phyloP scores from a whole-genome alignment of 495 filamentous ascomycete species.

The Talaromyces stipitatus region DNA sequence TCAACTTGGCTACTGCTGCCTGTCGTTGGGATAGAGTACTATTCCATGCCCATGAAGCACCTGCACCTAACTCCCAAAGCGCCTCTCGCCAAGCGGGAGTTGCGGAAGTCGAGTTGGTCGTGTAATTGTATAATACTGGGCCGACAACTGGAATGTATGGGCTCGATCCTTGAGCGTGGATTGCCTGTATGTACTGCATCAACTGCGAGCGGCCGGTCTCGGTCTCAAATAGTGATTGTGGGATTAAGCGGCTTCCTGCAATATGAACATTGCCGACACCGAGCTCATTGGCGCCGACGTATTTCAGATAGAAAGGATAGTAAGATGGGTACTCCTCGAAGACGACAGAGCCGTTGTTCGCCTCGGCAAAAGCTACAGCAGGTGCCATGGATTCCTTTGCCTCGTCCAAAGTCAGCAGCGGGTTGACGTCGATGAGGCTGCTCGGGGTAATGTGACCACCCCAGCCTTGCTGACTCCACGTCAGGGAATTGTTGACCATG shows the following conservation, averaged over 20 bases:
- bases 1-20: slow-evolving; percentile 21
- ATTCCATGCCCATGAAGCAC: slow-evolving; percentile 25
- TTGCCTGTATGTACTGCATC: slow-evolving; percentile 3
- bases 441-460: slow-evolving; percentile 34
- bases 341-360: slow-evolving; percentile 20
- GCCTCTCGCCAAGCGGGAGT: slow-evolving; percentile 37
- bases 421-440: slow-evolving; percentile 31
- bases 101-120: slow-evolving; percentile 24
- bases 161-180: slow-evolving; percentile 12
- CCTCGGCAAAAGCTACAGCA: slow-evolving; percentile 20
- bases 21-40: slow-evolving; percentile 24
- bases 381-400: slow-evolving; percentile 24
- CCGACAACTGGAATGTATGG: slow-evolving; percentile 24
- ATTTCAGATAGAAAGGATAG: slow-evolving; percentile 27
- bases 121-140: slow-evolving; percentile 21
- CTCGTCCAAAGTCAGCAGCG: slow-evolving; percentile 19
- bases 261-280: slow-evolving; percentile 21
- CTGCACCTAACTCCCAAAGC: slow-evolving; percentile 30
- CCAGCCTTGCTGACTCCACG: slow-evolving; percentile 40
- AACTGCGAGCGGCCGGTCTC: slow-evolving; percentile 19
- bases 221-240: slow-evolving; percentile 19
- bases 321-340: slow-evolving; percentile 24
- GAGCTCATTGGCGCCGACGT: slow-evolving; percentile 11
- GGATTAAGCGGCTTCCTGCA: slow-evolving; percentile 30
- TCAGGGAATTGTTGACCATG: slow-evolving; percentile 29